Percentiles rank a stretch among this genome's conserved stretches.
These are phyloP conservation scores for Solanum tacnaense DNA, from an alignment of 257 asterid species.

Conservation along the genomic window DNA sequence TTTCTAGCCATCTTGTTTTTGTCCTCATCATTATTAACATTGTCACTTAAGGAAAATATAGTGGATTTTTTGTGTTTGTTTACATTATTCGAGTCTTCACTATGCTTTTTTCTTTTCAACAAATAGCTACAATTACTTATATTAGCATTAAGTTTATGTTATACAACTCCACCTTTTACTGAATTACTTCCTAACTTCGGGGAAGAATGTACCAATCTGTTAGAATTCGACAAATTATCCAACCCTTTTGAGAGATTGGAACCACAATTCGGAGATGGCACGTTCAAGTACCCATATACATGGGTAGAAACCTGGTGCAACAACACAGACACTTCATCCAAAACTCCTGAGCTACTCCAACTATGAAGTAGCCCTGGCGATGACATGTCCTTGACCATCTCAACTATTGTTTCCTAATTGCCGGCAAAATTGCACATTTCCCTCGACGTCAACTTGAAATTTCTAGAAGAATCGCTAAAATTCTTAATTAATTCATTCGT, in stretches of 20 bases:
- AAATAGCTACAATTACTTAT: slow-evolving; percentile 5
- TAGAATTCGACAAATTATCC: slow-evolving; percentile 9
- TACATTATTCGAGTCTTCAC: slow-evolving; percentile 16
- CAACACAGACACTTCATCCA: slow-evolving; percentile 26
- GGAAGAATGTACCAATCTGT: slow-evolving; percentile 35
- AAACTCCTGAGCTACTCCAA: slow-evolving; percentile 35
- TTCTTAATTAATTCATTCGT: neutral
- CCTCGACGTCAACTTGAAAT: slow-evolving; percentile 37
- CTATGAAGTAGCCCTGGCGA: slow-evolving; percentile 20
- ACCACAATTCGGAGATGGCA: slow-evolving; percentile 44
- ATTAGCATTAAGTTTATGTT: slow-evolving; percentile 23
- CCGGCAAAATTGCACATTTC: slow-evolving; percentile 31
- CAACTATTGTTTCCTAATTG: slow-evolving; percentile 11
- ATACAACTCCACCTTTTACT: slow-evolving; percentile 30
- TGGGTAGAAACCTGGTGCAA: slow-evolving; percentile 34
- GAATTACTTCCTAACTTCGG: slow-evolving; percentile 20
- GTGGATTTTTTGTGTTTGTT: slow-evolving; percentile 33
- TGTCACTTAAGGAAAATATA: slow-evolving; percentile 2
- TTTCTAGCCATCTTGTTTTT: slow-evolving; percentile 53
- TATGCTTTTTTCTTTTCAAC: slow-evolving; percentile 44
- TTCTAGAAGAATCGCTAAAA: slow-evolving; percentile 5
- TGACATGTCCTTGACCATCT: neutral
- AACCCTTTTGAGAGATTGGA: neutral
- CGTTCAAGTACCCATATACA: slow-evolving; percentile 32
- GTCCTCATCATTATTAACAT: slow-evolving; percentile 31